Evolutionary conservation across 192 early-diverging fungal genomes (phyloP).

Genomic region (Umbelopsis vinacea): DNA sequence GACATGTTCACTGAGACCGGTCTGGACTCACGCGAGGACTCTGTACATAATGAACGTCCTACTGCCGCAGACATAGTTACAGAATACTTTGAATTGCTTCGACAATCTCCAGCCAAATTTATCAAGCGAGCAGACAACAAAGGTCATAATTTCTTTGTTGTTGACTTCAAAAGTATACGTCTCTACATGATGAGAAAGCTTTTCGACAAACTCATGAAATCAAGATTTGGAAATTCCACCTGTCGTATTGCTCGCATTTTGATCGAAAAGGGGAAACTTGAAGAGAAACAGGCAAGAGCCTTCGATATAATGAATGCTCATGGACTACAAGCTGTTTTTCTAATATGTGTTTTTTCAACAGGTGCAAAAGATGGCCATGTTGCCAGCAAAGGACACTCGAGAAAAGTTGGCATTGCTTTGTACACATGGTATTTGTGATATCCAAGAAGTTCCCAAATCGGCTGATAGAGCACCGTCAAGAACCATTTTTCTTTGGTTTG

Average conservation of each 20-base stretch:
- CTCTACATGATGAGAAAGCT: conserved; percentile 56
- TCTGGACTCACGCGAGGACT: conserved; percentile 24
- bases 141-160: conserved; percentile 60
- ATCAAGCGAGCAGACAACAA: conserved; percentile 61
- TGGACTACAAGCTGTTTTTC: background rate
- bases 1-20: conserved; percentile 29
- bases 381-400: conserved; percentile 66
- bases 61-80: conserved; percentile 48
- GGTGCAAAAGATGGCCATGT: conserved; percentile 67
- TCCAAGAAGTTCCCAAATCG: conserved; percentile 70
- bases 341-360: conserved; percentile 1
- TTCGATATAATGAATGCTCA: background rate
- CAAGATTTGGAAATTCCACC: conserved; percentile 63
- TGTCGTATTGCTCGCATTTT: conserved; percentile 69
- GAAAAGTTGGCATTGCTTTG: conserved; percentile 63
- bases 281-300: conserved; percentile 64
- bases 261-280: conserved; percentile 74
- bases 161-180: conserved; percentile 63
- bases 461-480: conserved; percentile 76
- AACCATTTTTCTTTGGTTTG: conserved; percentile 74
- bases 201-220: conserved; percentile 59
- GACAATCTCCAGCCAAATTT: conserved; percentile 54
- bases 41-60: conserved; percentile 8
- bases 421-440: conserved; percentile 46
- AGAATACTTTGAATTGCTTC: conserved; percentile 65